Percentiles rank a stretch among this genome's conserved stretches.
Conservation (phyloP, 176 grass and related monocot genomes). For the Dendrocalamus sinicus region DNA sequence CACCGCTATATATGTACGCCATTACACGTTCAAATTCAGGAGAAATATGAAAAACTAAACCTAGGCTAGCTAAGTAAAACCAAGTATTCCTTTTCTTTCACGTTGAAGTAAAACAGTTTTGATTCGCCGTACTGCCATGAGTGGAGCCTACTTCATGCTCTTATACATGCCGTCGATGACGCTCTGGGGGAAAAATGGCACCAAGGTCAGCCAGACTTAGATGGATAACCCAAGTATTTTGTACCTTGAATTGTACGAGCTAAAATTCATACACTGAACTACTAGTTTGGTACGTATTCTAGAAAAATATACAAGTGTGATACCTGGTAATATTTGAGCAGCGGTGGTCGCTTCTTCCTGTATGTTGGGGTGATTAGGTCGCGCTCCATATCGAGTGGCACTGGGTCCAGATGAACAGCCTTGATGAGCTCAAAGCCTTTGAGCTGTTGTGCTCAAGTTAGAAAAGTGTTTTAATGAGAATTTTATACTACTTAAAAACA, state of each 20-base stretch:
- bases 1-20: not conserved
- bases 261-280: not conserved
- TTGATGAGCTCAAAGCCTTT: slow-evolving; percentile 94
- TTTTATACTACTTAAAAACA: too few relatives aligned
- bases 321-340: slow-evolving; percentile 93
- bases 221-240: not conserved
- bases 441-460: slow-evolving; percentile 76
- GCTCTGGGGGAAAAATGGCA: slow-evolving; percentile 51
- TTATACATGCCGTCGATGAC: slow-evolving; percentile 74
- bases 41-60: not conserved
- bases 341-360: slow-evolving; percentile 93
- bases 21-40: not conserved
- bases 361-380: slow-evolving; percentile 92
- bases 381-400: slow-evolving; percentile 83
- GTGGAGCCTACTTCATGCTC: slow-evolving; percentile 54
- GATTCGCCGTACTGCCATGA: not conserved
- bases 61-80: not conserved
- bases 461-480: too few relatives aligned
- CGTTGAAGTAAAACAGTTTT: not conserved
- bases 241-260: not conserved
- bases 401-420: slow-evolving; percentile 84
- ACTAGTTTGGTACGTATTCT: too few relatives aligned
- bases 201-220: not conserved
- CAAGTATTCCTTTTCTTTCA: not conserved
- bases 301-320: too few relatives aligned